phyloP scores from a whole-genome alignment of 2,329 filamentous ascomycete genomes.

The Aspergillus luchuensis region DNA sequence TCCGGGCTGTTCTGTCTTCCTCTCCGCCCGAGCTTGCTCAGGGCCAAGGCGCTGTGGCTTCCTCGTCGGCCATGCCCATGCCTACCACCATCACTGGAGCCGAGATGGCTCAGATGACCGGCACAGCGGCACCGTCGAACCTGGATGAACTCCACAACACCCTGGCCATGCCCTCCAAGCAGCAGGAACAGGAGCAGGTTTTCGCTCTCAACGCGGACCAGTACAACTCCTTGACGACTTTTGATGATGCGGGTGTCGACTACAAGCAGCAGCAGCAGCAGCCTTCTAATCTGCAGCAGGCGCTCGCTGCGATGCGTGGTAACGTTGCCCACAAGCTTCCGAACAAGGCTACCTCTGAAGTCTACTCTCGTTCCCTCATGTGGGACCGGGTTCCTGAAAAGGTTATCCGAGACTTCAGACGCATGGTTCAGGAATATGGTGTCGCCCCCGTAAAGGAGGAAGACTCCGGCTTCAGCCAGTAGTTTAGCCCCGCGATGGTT shows the following conservation, averaged over 20 bases:
- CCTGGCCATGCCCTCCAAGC: constrained; percentile 73
- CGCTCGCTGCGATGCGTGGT: constrained; percentile 75
- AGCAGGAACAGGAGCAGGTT: constrained; percentile 84
- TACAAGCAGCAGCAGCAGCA: constrained; percentile 45
- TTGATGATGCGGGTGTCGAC: constrained; percentile 54
- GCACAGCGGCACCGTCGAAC: constrained; percentile 34
- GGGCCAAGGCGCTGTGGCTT: constrained; percentile 28
- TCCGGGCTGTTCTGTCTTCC: constrained; percentile 49
- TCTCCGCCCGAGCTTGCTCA: constrained; percentile 52
- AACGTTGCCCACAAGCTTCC: constrained; percentile 61
- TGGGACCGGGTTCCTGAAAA: constrained; percentile 94
- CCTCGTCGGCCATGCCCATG: constrained; percentile 27
- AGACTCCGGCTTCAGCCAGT: constrained; percentile 22
- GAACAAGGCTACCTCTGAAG: constrained; percentile 69
- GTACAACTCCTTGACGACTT: constrained; percentile 80
- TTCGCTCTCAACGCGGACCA: constrained; percentile 84
- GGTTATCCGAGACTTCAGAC: constrained; percentile 88
- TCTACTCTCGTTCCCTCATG: constrained; percentile 88
- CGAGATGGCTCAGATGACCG: constrained; percentile 44
- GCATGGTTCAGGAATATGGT: constrained; percentile 78
- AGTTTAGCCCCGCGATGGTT: constrained; percentile 10
- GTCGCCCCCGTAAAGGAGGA: constrained; percentile 38
- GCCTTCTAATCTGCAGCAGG: constrained; percentile 55
- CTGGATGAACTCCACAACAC: constrained; percentile 68
- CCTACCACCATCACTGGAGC: constrained; percentile 40